Conservation (phyloP, 148 eudicot genomes). For the Nyssa sinensis region DNA sequence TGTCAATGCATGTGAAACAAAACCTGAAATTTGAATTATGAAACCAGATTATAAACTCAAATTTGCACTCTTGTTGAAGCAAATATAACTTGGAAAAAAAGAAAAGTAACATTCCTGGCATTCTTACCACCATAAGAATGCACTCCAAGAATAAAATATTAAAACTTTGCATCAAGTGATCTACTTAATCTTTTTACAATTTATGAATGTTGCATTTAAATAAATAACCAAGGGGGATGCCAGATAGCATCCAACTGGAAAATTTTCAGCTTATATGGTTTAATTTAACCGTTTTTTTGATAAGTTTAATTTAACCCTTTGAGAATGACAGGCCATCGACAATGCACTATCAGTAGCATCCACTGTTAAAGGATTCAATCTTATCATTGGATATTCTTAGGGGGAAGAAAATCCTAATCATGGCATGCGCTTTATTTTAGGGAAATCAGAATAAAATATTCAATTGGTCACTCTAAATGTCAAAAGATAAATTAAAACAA, state of each 20-base stretch:
- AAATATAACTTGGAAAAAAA: background rate
- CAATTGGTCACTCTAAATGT: background rate
- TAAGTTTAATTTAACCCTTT: background rate
- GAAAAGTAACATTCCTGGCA: background rate
- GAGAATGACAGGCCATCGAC: background rate
- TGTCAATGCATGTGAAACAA: slow-evolving; percentile 94
- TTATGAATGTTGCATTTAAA: background rate
- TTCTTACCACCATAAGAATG: background rate
- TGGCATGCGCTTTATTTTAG: background rate
- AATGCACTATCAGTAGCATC: background rate
- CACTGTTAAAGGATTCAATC: background rate
- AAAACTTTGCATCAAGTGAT: background rate
- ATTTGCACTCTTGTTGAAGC: background rate
- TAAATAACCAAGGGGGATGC: background rate
- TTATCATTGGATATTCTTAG: background rate
- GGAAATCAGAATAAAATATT: background rate
- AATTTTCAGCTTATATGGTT: background rate
- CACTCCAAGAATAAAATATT: background rate
- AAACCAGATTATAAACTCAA: background rate
- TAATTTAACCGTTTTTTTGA: no score
- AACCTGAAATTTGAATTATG: slow-evolving; percentile 57
- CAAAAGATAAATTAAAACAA: no score
- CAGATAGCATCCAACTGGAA: background rate
- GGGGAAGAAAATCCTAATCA: background rate
- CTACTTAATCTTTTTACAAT: background rate